Conservation (phyloP, 192 early-diverging fungal genomes). For the Backusella sp. region DNA sequence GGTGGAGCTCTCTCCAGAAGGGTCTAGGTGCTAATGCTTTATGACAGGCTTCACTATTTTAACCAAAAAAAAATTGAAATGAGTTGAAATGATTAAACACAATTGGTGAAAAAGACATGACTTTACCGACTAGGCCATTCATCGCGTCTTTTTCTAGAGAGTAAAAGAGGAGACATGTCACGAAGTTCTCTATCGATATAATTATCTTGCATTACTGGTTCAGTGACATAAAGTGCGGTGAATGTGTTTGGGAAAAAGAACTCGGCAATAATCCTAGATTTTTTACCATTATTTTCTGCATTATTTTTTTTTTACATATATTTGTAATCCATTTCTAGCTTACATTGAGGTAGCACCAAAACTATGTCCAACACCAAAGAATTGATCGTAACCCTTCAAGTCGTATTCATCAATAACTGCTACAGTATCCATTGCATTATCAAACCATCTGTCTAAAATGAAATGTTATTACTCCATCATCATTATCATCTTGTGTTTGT, state of each 20-base stretch:
- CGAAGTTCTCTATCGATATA: conserved; percentile 32
- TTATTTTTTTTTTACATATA: not conserved
- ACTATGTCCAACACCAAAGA: conserved; percentile 62
- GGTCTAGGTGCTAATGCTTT: conserved; percentile 20
- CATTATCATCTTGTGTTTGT: not conserved
- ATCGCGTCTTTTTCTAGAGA: conserved; percentile 46
- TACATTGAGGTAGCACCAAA: conserved; percentile 41
- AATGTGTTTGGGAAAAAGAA: conserved; percentile 17
- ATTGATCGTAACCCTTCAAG: conserved; percentile 19
- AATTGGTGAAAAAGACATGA: not conserved
- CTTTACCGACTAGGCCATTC: conserved; percentile 43
- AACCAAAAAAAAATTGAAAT: not conserved
- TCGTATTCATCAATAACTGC: conserved; percentile 42
- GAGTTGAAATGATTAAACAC: not conserved
- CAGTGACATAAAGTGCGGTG: conserved; percentile 5
- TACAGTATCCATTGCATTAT: conserved; percentile 47
- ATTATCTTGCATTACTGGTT: conserved; percentile 11
- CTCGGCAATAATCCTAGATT: conserved; percentile 16
- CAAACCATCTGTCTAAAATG: conserved; percentile 50
- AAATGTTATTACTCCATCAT: not conserved
- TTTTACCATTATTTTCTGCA: not conserved
- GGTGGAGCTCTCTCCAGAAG: conserved; percentile 45
- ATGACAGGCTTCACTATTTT: conserved; percentile 27
- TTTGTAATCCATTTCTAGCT: not conserved
- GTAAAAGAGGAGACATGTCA: conserved; percentile 34